Base-by-base conservation (phyloP, 495 filamentous ascomycete genomes). In the Aspergillus kassunensis region DNA sequence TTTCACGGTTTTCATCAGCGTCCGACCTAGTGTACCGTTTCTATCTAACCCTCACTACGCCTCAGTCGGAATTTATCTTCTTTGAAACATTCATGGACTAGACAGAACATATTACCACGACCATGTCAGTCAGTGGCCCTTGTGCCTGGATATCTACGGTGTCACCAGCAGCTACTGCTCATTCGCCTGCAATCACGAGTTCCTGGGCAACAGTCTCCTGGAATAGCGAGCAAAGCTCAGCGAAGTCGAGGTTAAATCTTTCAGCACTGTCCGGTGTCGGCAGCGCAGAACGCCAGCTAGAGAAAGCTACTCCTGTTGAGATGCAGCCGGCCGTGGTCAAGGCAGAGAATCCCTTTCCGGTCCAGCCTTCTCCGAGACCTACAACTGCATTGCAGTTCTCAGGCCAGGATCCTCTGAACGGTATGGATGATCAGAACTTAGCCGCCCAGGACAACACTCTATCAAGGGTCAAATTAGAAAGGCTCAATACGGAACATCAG, bases 41-140 rank as follows among this genome's bases (percentile, higher is more conserved):
- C 16, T 35, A 15, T n/a, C 4, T 11, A 41, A 18, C 24, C 20
- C 19, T 42, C 39, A 42, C 21, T 43, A 23, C 27, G 30, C 16
- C 36, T 31, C n/a, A 18, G 9, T 35, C 47, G 11, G 12, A 30
- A 29, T 41, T 11, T 11, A 20, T 13, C 11, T 46, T 18, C 25
- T 54, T 15, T 16, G 6, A 30, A 49, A 46, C 13, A 16, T 62
- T 33, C 40, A 62, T 62, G 60, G 57, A 56, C 37, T 56, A 60
- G 30, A 44, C 42, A 47, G 52, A 27, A 34, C 18, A 49, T 24
- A 16, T 49, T 44, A 36, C 27, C 47, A 56, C 61, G 65, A 72
- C 54, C 63, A 74, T 74, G 71, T 74, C 71, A 63, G 58, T 70
- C 63, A 67, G 64, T 53, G 68, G 71, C 44, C 66, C 69, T 57